Conservation (phyloP, 2,329 filamentous ascomycete genomes). For the Xylariaceae sp. region DNA sequence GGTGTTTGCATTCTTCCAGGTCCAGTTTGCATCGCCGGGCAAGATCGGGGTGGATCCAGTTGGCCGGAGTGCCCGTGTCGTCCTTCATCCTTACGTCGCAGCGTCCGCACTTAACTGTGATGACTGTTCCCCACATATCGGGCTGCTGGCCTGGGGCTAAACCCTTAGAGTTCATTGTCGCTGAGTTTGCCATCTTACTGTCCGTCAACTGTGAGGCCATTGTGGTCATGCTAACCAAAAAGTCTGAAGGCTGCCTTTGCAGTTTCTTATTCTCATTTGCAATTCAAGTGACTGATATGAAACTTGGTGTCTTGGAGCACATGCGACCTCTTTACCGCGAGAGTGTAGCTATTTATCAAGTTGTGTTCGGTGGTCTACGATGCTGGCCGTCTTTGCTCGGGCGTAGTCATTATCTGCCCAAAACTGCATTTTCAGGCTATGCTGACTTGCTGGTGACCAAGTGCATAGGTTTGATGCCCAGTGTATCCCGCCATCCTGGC, state of each 20-base stretch:
- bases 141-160: not conserved
- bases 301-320: too few relatives aligned
- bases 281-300: too few relatives aligned
- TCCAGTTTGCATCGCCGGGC: slow-evolving; percentile 6
- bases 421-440: not conserved
- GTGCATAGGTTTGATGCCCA: not conserved
- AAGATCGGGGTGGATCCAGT: slow-evolving; percentile 18
- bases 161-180: not conserved
- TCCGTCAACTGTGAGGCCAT: not conserved
- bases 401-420: not conserved
- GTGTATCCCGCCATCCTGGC: not conserved
- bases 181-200: not conserved
- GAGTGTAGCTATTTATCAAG: too few relatives aligned
- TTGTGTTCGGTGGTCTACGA: not conserved
- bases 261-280: too few relatives aligned
- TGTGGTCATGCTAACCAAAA: not conserved
- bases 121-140: slow-evolving; percentile 4
- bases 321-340: too few relatives aligned
- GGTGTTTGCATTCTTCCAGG: not conserved
- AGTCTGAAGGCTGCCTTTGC: too few relatives aligned
- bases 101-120: not conserved
- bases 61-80: slow-evolving; percentile 20
- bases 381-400: not conserved
- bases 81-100: slow-evolving; percentile 13
- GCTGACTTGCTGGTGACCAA: not conserved